Percentiles rank a stretch among this genome's conserved stretches.
Evolutionary conservation across 331 rosid genomes (phyloP).

Genomic region (Erythrophleum ivorense): DNA sequence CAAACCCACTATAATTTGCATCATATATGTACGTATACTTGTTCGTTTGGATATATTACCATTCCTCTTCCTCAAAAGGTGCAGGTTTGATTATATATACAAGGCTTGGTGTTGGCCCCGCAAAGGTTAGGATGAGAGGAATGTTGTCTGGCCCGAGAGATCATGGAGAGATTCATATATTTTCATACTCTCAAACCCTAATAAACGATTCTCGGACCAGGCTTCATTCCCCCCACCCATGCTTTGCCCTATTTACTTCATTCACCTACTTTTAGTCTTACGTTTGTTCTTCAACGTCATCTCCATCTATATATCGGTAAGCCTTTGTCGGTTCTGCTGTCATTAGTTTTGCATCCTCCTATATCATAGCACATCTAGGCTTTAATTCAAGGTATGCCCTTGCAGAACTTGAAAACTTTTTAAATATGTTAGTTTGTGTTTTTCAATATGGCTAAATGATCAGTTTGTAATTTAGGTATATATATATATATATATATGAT

Average conservation of each 20-base stretch:
- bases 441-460: not conserved
- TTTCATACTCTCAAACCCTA: not conserved
- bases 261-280: not conserved
- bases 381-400: not conserved
- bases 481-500: not conserved
- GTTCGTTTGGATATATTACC: not conserved
- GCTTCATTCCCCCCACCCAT: conserved; percentile 94
- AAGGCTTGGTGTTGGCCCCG: not conserved
- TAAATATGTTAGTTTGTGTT: not conserved
- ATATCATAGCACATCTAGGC: not conserved
- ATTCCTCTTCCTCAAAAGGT: not conserved
- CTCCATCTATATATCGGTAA: not conserved
- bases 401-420: not conserved
- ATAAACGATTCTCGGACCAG: conserved; percentile 84
- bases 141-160: conserved; percentile 73
- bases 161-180: conserved; percentile 30
- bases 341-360: conserved; percentile 23
- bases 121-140: conserved; percentile 67
- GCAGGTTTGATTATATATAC: not conserved
- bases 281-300: not conserved
- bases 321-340: not conserved
- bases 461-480: not conserved
- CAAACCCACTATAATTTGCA: conserved; percentile 40
- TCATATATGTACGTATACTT: not conserved
- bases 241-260: conserved; percentile 29